phyloP scores from a whole-genome alignment of 768 basidiomycete genomes.

The Sutorius australiensis region DNA sequence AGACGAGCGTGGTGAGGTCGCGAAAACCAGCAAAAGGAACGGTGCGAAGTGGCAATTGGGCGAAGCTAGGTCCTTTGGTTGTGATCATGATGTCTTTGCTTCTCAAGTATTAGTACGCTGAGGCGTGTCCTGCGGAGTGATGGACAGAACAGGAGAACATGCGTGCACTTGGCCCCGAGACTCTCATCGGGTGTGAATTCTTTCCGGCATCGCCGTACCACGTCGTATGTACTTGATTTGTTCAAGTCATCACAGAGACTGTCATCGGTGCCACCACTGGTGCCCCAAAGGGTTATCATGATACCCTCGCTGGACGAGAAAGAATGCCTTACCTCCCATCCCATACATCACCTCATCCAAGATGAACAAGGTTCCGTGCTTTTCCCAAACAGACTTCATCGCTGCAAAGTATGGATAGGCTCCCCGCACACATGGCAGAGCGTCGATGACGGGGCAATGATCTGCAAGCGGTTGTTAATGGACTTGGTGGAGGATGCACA shows the following conservation, averaged over 20 bases:
- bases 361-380: constrained; percentile 56
- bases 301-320: constrained; percentile 82
- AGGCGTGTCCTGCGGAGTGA: no score
- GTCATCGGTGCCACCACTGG: constrained; percentile 87
- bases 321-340: constrained; percentile 61
- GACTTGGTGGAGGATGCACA: constrained; percentile 79
- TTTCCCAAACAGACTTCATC: not conserved
- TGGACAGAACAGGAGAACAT: constrained; percentile 69
- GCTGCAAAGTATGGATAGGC: constrained; percentile 48
- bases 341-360: constrained; percentile 92
- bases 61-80: no score
- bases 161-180: constrained; percentile 77
- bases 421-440: constrained; percentile 85
- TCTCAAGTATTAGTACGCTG: no score
- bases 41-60: no score
- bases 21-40: no score
- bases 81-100: no score
- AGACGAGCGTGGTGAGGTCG: no score
- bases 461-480: constrained; percentile 86
- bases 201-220: not conserved
- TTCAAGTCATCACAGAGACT: constrained; percentile 73
- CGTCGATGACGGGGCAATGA: constrained; percentile 73
- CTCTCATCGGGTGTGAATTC: constrained; percentile 72
- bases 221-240: not conserved
- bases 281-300: constrained; percentile 80